These are phyloP conservation scores for Trapa incisa DNA, from an alignment of 345 rosid genomes.

Conservation along the genomic window DNA sequence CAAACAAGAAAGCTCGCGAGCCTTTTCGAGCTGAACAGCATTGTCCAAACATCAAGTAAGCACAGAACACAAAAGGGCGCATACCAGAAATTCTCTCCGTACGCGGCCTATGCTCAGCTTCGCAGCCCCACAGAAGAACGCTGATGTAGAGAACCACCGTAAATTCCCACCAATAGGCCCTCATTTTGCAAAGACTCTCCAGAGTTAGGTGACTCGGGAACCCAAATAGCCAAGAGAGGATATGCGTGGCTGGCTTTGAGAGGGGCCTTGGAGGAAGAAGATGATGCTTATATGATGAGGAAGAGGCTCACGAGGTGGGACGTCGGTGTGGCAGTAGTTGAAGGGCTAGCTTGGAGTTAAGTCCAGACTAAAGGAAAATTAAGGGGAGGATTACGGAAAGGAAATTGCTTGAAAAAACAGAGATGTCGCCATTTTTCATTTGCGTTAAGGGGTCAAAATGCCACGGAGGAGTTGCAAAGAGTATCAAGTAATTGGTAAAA, in stretches of 20 bases:
- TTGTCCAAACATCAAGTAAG: background rate
- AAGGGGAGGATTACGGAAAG: conserved; percentile 19
- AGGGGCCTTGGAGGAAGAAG: conserved; percentile 10
- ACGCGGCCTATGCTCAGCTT: conserved; percentile 30
- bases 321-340: conserved; percentile 63
- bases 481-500: conserved; percentile 14
- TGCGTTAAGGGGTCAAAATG: background rate
- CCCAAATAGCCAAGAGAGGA: conserved; percentile 13
- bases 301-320: conserved; percentile 34
- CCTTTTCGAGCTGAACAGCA: background rate
- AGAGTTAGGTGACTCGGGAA: background rate
- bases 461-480: background rate
- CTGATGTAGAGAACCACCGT: conserved; percentile 14
- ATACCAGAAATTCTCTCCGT: conserved; percentile 76
- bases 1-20: background rate
- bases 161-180: conserved; percentile 21
- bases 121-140: conserved; percentile 13
- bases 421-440: conserved; percentile 11
- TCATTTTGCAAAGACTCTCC: conserved; percentile 21
- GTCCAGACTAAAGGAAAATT: conserved; percentile 19
- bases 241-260: conserved; percentile 11
- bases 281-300: conserved; percentile 22
- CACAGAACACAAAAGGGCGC: background rate
- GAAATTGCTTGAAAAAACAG: conserved; percentile 70
- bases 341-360: conserved; percentile 49